A percentile compares a stretch with the other conserved stretches of the same genome.
Evolutionary conservation across 208 protist species (phyloP).

Genomic region (Jaenimonas drosophilae): DNA sequence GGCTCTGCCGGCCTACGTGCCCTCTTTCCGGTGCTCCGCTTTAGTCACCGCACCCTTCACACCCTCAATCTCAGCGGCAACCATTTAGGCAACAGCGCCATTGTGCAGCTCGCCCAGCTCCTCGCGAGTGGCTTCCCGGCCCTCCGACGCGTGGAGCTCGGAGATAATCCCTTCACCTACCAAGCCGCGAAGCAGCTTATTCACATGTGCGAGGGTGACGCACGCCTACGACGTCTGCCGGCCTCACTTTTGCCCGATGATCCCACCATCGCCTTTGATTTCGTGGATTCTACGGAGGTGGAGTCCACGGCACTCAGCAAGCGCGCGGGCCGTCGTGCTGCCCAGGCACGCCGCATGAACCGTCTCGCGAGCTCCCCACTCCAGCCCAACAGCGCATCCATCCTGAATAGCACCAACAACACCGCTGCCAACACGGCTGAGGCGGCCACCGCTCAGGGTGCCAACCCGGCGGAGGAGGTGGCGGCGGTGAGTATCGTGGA

Average conservation of each 20-base stretch:
- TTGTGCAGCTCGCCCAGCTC: conserved; percentile 11
- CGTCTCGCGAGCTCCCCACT: neutral
- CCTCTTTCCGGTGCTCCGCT: conserved; percentile 14
- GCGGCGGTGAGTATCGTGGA: neutral
- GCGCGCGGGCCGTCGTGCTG: too few relatives aligned
- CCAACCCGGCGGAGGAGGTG: neutral
- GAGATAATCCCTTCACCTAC: conserved; percentile 54
- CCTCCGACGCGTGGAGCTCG: conserved; percentile 33
- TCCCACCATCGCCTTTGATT: neutral
- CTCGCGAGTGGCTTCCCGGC: conserved; percentile 18
- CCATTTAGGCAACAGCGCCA: conserved; percentile 21
- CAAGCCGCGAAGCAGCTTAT: conserved; percentile 43
- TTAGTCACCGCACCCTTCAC: conserved; percentile 26
- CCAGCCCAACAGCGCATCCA: neutral
- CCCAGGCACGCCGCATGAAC: too few relatives aligned
- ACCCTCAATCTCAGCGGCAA: conserved; percentile 41
- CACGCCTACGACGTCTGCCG: neutral
- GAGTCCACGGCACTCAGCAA: too few relatives aligned
- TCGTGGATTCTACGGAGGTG: neutral
- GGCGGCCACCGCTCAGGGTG: neutral
- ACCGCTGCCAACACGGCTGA: neutral
- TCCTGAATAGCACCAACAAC: neutral
- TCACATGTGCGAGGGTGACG: conserved; percentile 30
- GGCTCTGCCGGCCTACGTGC: conserved; percentile 31
- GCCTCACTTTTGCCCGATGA: neutral